Evolutionary conservation across 169 alveolate species (phyloP).

Genomic region (Eimeria acervulina): DNA sequence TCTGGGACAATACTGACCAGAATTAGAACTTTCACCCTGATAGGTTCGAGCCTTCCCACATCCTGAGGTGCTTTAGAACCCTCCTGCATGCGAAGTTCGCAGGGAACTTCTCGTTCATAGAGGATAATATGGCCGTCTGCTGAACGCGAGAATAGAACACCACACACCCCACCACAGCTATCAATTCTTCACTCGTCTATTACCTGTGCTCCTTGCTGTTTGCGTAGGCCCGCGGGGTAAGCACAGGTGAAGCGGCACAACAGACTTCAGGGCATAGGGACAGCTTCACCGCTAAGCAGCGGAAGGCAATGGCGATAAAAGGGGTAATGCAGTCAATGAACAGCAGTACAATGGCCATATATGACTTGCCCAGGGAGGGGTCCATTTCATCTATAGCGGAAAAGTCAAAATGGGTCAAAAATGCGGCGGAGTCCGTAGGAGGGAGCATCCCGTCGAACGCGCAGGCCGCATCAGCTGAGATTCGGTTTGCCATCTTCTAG

Average conservation of each 20-base stretch:
- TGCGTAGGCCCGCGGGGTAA: not conserved
- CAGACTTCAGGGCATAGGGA: not conserved
- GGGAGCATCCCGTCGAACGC: slow-evolving; percentile 78
- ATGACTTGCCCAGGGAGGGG: slow-evolving; percentile 92
- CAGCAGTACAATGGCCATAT: not conserved
- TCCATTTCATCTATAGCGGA: slow-evolving; percentile 95
- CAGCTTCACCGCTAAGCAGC: slow-evolving; percentile 21
- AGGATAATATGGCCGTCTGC: slow-evolving; percentile 94
- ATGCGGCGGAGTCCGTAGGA: slow-evolving; percentile 65
- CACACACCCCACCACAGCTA: not conserved
- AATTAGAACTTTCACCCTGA: slow-evolving; percentile 92
- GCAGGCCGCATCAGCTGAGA: slow-evolving; percentile 72
- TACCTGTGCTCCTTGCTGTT: not conserved
- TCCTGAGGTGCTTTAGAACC: slow-evolving; percentile 86
- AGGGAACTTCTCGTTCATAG: slow-evolving; percentile 96
- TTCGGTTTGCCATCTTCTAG: slow-evolving; percentile 57
- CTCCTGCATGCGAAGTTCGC: slow-evolving; percentile 93
- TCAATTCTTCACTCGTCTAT: not conserved
- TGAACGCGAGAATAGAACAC: slow-evolving; percentile 55
- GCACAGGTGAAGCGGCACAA: slow-evolving; percentile 11
- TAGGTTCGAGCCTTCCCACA: slow-evolving; percentile 94
- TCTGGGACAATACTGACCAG: slow-evolving; percentile 82
- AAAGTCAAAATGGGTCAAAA: slow-evolving; percentile 90
- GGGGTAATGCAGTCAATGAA: not conserved
- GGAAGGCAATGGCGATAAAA: not conserved